Conservation (phyloP, 352 stramenopile genomes). For the Phytopythium boreale region DNA sequence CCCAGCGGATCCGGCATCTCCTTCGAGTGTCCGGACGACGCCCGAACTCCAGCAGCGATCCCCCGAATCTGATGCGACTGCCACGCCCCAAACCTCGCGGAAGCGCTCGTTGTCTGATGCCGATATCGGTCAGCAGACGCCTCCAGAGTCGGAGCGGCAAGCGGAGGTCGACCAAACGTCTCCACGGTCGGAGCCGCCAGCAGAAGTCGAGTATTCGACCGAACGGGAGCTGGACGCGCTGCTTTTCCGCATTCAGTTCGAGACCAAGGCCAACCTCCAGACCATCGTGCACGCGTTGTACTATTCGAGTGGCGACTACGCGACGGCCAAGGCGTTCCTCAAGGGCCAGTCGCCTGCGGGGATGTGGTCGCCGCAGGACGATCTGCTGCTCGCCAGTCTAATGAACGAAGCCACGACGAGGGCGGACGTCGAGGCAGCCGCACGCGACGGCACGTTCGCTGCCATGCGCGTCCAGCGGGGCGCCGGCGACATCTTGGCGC, state of each 20-base stretch:
- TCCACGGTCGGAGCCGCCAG: not conserved
- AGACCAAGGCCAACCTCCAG: slow-evolving; percentile 23
- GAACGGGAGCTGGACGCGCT: slow-evolving; percentile 24
- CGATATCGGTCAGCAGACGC: not conserved
- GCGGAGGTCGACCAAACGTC: not conserved
- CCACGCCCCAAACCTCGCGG: not conserved
- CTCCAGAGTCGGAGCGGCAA: not conserved
- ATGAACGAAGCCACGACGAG: slow-evolving; percentile 16
- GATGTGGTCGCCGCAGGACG: slow-evolving; percentile 52
- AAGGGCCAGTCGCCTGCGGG: slow-evolving; percentile 20
- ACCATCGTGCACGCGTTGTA: slow-evolving; percentile 40
- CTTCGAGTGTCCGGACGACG: not conserved
- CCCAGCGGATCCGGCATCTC: not conserved
- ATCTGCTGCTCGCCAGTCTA: slow-evolving; percentile 35
- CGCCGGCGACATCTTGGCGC: slow-evolving; percentile 39
- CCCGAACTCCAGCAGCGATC: not conserved
- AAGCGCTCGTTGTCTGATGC: not conserved
- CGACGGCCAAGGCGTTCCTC: slow-evolving; percentile 31
- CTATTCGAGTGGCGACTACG: slow-evolving; percentile 31
- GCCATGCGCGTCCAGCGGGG: slow-evolving; percentile 35
- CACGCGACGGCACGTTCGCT: slow-evolving; percentile 29
- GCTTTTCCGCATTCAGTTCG: slow-evolving; percentile 29
- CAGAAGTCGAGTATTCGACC: slow-evolving; percentile 14
- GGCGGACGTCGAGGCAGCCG: slow-evolving; percentile 19
- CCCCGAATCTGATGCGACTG: not conserved